These are phyloP conservation scores for Myochromella boudieri DNA, from an alignment of 768 basidiomycete genomes.

Conservation along the genomic window DNA sequence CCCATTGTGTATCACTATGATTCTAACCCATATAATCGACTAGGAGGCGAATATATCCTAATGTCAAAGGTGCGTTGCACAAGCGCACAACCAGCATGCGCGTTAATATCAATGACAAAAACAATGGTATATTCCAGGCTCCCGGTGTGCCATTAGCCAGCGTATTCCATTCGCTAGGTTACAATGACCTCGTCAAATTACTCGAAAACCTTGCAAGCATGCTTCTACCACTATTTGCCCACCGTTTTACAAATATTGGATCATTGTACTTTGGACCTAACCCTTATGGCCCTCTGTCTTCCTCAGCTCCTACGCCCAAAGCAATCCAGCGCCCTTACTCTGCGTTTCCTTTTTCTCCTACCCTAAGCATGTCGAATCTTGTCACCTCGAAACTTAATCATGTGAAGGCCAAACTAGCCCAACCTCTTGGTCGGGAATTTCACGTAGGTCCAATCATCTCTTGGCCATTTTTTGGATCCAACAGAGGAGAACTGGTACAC, in stretches of 20 bases:
- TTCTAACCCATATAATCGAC: constrained; percentile 79
- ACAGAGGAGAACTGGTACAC: constrained; percentile 70
- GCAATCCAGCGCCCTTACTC: constrained; percentile 37
- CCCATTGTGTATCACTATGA: constrained; percentile 77
- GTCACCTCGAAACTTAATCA: constrained; percentile 16
- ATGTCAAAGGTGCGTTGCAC: constrained; percentile 72
- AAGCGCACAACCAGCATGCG: not conserved
- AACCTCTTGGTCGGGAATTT: constrained; percentile 33
- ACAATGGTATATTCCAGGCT: constrained; percentile 45
- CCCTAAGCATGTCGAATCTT: constrained; percentile 32
- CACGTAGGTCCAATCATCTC: constrained; percentile 82
- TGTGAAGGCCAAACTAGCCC: constrained; percentile 13
- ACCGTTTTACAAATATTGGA: constrained; percentile 75
- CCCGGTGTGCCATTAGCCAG: constrained; percentile 67
- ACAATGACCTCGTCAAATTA: constrained; percentile 61
- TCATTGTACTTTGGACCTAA: constrained; percentile 65
- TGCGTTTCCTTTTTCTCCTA: constrained; percentile 45
- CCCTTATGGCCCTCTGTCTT: constrained; percentile 27
- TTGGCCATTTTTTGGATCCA: constrained; percentile 89
- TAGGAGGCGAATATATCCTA: constrained; percentile 83
- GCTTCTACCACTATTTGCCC: constrained; percentile 72
- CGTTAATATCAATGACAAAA: not conserved
- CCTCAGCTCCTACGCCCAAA: constrained; percentile 44
- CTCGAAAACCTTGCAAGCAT: constrained; percentile 68
- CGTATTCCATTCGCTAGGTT: constrained; percentile 70